Conservation (phyloP, 495 filamentous ascomycete species). For the Xylaria curta region DNA sequence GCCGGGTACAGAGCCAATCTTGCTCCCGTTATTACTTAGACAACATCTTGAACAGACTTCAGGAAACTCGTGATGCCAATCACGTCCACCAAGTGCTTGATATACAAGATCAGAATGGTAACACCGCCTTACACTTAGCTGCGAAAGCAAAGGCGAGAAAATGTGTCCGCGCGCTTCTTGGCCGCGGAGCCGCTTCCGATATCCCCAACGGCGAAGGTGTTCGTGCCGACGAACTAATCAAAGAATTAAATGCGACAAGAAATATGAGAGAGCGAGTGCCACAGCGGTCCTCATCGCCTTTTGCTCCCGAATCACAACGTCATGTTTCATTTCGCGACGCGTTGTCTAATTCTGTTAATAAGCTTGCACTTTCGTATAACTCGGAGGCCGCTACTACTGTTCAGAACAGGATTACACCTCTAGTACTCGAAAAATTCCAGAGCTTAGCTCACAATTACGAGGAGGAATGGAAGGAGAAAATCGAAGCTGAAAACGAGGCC, state of each 20-base stretch:
- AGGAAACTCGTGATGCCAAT: conserved; percentile 67
- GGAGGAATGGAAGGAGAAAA: conserved; percentile 64
- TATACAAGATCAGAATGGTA: conserved; percentile 78
- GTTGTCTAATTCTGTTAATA: conserved; percentile 42
- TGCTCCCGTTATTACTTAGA: conserved; percentile 93
- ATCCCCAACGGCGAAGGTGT: conserved; percentile 80
- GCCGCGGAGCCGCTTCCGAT: conserved; percentile 74
- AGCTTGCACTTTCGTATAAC: conserved; percentile 47
- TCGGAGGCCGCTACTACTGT: conserved; percentile 67
- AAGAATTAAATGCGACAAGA: conserved; percentile 59
- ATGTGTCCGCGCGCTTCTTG: conserved; percentile 73
- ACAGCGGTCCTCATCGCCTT: conserved; percentile 67
- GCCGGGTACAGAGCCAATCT: conserved; percentile 73
- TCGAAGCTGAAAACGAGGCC: conserved; percentile 63
- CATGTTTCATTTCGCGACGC: conserved; percentile 51
- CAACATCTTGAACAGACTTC: conserved; percentile 82
- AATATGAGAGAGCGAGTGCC: conserved; percentile 52
- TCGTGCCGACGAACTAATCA: conserved; percentile 77
- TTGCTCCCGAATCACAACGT: conserved; percentile 59
- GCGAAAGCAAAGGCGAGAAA: conserved; percentile 78
- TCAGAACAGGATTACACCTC: conserved; percentile 60
- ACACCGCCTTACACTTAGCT: conserved; percentile 88
- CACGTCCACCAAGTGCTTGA: conserved; percentile 75
- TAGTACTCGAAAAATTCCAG: conserved; percentile 62
- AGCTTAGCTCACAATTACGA: conserved; percentile 65